A percentile compares a stretch with the other conserved stretches of the same genome.
phyloP scores from a whole-genome alignment of 345 rosid genomes.

The Cardamine resedifolia region DNA sequence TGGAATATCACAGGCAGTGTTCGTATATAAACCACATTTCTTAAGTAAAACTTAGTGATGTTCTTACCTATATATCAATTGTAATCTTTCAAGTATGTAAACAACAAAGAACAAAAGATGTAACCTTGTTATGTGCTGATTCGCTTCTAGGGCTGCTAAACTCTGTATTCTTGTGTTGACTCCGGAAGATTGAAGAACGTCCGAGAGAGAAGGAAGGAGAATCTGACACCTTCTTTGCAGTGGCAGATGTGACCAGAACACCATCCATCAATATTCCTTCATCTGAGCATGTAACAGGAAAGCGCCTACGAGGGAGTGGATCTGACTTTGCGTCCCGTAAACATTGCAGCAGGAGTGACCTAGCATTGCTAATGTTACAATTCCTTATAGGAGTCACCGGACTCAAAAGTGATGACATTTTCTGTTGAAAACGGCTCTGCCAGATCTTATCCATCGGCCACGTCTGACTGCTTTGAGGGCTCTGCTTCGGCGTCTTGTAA shows the following conservation, averaged over 20 bases:
- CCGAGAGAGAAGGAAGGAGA: constrained; percentile 14
- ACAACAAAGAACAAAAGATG: not conserved
- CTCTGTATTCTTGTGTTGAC: constrained; percentile 20
- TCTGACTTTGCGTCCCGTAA: constrained; percentile 29
- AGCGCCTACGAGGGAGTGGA: constrained; percentile 24
- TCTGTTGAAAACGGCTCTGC: constrained; percentile 12
- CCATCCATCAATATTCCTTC: constrained; percentile 74
- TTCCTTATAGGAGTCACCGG: constrained; percentile 27
- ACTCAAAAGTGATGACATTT: constrained; percentile 34
- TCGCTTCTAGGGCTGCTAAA: constrained; percentile 22
- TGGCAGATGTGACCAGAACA: constrained; percentile 44
- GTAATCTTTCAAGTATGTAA: not conserved
- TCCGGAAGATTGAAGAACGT: constrained; percentile 3
- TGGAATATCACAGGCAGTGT: not conserved
- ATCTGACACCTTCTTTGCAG: constrained; percentile 21
- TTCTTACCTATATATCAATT: not conserved
- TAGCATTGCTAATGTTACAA: constrained; percentile 1
- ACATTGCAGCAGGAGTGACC: constrained; percentile 25
- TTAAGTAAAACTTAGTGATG: not conserved
- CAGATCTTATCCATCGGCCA: constrained; percentile 34
- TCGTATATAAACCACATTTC: not conserved
- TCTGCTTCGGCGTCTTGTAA: constrained; percentile 19
- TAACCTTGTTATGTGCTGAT: constrained; percentile 42
- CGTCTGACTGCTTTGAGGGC: constrained; percentile 20
- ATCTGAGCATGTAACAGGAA: constrained; percentile 25